These are phyloP conservation scores for Scutellaria barbata DNA, from an alignment of 257 asterid genomes.

Conservation along the genomic window DNA sequence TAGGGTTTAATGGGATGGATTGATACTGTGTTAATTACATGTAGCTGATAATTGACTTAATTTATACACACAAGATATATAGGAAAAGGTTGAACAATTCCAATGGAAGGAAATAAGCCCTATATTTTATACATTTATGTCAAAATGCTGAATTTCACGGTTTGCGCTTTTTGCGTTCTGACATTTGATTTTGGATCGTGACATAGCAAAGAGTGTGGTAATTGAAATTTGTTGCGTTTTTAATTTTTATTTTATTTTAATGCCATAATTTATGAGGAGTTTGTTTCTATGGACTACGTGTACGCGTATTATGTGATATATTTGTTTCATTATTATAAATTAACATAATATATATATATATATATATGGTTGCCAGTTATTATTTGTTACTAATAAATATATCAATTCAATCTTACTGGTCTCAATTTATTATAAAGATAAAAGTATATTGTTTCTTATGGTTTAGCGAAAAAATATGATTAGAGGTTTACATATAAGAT, in stretches of 20 bases:
- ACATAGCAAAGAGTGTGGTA: neutral
- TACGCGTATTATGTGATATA: no score
- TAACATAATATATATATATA: no score
- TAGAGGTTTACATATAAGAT: constrained; percentile 45
- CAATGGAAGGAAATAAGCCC: constrained; percentile 12
- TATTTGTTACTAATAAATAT: no score
- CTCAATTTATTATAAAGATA: no score
- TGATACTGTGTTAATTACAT: constrained; percentile 54
- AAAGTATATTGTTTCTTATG: no score
- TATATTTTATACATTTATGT: neutral
- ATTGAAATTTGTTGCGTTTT: neutral
- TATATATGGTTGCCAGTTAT: no score
- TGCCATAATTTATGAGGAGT: no score
- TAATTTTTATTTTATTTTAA: no score
- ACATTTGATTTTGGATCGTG: constrained; percentile 3
- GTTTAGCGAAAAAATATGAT: constrained; percentile 18
- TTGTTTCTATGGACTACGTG: no score
- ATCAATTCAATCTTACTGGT: no score
- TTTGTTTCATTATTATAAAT: no score
- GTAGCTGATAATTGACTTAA: constrained; percentile 21
- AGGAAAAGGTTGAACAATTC: constrained; percentile 1
- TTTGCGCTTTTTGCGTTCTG: constrained; percentile 36
- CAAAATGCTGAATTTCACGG: neutral
- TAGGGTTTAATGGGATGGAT: constrained; percentile 54
- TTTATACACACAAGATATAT: neutral